Percentiles rank a stretch among this genome's conserved stretches.
Evolutionary conservation across 371 early-diverging fungal genomes (phyloP).

Genomic region (Rhizopus delemar): DNA sequence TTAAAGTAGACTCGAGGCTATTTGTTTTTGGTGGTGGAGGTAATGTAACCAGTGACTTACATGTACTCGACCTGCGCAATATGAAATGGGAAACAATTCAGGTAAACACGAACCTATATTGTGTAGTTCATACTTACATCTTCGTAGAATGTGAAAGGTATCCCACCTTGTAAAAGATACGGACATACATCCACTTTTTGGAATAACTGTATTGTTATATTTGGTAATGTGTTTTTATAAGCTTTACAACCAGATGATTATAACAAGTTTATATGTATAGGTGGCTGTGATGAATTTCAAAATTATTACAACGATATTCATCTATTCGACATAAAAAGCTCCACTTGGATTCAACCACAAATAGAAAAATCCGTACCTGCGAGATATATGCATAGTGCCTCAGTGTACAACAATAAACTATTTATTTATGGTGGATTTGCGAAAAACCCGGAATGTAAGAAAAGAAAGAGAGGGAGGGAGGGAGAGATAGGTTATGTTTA

Average conservation of each 20-base stretch:
- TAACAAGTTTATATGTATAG: constrained; percentile 22
- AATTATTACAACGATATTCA: constrained; percentile 67
- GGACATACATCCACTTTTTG: constrained; percentile 61
- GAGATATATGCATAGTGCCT: constrained; percentile 62
- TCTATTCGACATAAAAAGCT: constrained; percentile 56
- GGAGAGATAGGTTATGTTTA: neutral
- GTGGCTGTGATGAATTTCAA: constrained; percentile 56
- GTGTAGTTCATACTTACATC: neutral
- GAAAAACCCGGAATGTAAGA: constrained; percentile 55
- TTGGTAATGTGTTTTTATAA: constrained; percentile 38
- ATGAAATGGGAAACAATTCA: constrained; percentile 53
- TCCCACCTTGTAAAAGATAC: constrained; percentile 56
- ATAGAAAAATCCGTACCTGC: constrained; percentile 54
- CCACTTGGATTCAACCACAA: constrained; percentile 63
- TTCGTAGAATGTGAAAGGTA: constrained; percentile 46
- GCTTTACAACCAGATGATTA: neutral
- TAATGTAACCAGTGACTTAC: constrained; percentile 62
- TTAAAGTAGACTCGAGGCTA: constrained; percentile 58
- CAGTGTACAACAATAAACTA: constrained; percentile 60
- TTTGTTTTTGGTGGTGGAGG: constrained; percentile 68
- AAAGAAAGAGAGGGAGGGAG: neutral
- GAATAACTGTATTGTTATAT: constrained; percentile 55
- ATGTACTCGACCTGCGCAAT: constrained; percentile 56
- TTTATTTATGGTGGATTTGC: constrained; percentile 69
- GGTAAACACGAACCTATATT: constrained; percentile 24